These are phyloP conservation scores for Drechslerella coelobrocha DNA, from an alignment of 2,329 filamentous ascomycete genomes.

Conservation along the genomic window DNA sequence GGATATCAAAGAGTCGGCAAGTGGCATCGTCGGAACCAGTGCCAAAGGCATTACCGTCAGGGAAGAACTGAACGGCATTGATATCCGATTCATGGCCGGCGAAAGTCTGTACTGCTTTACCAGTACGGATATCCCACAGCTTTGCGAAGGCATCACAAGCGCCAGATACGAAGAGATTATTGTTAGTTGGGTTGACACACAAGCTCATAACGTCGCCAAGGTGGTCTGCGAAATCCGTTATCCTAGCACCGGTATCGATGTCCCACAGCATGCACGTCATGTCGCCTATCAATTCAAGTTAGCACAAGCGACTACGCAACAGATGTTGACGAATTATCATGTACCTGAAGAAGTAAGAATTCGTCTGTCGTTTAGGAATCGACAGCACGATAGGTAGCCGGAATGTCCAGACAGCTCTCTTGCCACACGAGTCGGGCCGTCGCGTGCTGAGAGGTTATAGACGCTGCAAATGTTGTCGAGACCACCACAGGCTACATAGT, in stretches of 20 bases:
- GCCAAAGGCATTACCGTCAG: constrained; percentile 96
- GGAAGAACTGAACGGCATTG: constrained; percentile 99
- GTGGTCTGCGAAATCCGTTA: constrained; percentile 97
- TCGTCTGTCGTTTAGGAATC: constrained; percentile 97
- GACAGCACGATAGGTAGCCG: constrained; percentile 96
- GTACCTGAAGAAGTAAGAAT: constrained; percentile 88
- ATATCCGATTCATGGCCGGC: constrained; percentile 98
- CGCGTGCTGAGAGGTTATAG: constrained; percentile 95
- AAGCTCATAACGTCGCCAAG: constrained; percentile 99
- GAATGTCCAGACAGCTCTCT: constrained; percentile 96
- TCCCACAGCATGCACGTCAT: constrained; percentile 99
- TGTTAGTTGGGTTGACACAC: constrained; percentile 98
- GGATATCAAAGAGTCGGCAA: constrained; percentile 96
- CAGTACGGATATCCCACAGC: constrained; percentile 97
- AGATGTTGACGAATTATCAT: background rate
- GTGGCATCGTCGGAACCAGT: constrained; percentile 97
- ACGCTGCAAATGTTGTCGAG: constrained; percentile 99
- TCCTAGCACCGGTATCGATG: constrained; percentile 95
- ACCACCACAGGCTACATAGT: constrained; percentile 98
- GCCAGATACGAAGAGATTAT: constrained; percentile 99
- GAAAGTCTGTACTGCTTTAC: constrained; percentile 98
- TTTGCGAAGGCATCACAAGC: constrained; percentile 98
- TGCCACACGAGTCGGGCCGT: constrained; percentile 95
- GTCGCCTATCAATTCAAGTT: constrained; percentile 64
- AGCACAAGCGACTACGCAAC: background rate